Base-by-base conservation (phyloP, 2,329 filamentous ascomycete species). In the Claviceps spartinae region DNA sequence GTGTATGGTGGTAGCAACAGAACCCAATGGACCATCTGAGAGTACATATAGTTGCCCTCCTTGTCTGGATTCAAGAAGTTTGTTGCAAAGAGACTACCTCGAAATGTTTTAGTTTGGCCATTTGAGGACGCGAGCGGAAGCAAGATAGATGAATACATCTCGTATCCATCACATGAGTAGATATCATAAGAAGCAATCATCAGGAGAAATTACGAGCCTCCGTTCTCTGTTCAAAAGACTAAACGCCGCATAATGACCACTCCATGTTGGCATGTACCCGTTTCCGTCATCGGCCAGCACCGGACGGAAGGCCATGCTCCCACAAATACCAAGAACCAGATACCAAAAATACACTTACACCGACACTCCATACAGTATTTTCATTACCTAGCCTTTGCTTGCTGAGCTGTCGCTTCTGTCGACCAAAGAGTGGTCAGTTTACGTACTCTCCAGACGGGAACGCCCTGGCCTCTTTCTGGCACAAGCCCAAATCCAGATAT, bases 321-420 rank as follows among this genome's bases (percentile, higher is more conserved):
- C 9, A 34, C 30, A 34, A 30, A 30, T 30, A 30, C 8, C 26
- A 30, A 11, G 30, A 34, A 34, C 30, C 30, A 34, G 30, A 34
- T 34, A 34, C 9, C 9, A 11, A 11, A 34, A 34, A 34, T 11
- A 34, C 30, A 11, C 30, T 34, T 22, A 48, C 34, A 22, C 47
- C 5, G 47, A 16, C 47, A 48, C 3, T 11, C 13, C 18, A 36
- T 26, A 34, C 8, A 34, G 30, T 34, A 37, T 20, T 11, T 6
- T 9, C 9, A 57, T 38, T 63, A 77, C 63, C 76, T 79, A 7
- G 73, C 75, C 67, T 80, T 81, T 18, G 72, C 73, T 49, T 76
- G 73, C 59, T 79, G 77, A 51, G 76, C 75, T 42, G 76, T 72
- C 18, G 78, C 78, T 69, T 81, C 78, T 80, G 49, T 4, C 8